Conservation (phyloP, 2,329 filamentous ascomycete species). For the Ascochyta pisi region DNA sequence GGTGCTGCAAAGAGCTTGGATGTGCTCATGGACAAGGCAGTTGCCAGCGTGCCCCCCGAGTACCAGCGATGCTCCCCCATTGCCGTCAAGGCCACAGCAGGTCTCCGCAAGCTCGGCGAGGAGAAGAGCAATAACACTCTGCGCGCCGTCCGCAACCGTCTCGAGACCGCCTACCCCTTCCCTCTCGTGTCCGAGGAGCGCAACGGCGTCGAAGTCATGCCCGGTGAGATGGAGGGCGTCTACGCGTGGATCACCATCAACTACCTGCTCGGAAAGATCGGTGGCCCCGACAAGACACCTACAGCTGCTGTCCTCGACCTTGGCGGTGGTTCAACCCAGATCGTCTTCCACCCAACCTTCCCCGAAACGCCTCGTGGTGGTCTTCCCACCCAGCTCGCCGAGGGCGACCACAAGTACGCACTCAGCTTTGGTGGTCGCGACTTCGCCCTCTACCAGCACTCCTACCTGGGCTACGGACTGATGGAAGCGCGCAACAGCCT, state of each 20-base stretch:
- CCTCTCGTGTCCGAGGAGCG: conserved; percentile 86
- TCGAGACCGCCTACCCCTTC: conserved; percentile 93
- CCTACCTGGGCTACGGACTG: conserved; percentile 93
- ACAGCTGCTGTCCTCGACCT: conserved; percentile 97
- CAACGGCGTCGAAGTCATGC: conserved; percentile 94
- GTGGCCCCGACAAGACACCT: conserved; percentile 84
- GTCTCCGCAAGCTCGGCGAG: conserved; percentile 82
- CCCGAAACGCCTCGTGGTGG: conserved; percentile 74
- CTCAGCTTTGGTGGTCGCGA: conserved; percentile 88
- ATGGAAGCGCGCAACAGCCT: conserved; percentile 93
- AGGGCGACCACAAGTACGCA: conserved; percentile 95
- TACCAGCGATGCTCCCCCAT: conserved; percentile 92
- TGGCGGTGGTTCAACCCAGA: conserved; percentile 95
- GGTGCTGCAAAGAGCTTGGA: conserved; percentile 91
- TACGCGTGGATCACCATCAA: conserved; percentile 99
- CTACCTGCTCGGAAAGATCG: conserved; percentile 97
- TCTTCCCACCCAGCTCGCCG: conserved; percentile 82
- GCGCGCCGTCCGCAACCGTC: conserved; percentile 78
- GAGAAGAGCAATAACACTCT: conserved; percentile 85
- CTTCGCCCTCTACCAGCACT: conserved; percentile 97
- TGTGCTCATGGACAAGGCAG: conserved; percentile 81
- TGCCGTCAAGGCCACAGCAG: conserved; percentile 97
- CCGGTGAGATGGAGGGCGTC: conserved; percentile 94
- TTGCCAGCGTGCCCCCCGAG: conserved; percentile 83
- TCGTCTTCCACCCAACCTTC: conserved; percentile 97